Conservation (phyloP, 78 protist genomes). For the Acrasis kona region DNA sequence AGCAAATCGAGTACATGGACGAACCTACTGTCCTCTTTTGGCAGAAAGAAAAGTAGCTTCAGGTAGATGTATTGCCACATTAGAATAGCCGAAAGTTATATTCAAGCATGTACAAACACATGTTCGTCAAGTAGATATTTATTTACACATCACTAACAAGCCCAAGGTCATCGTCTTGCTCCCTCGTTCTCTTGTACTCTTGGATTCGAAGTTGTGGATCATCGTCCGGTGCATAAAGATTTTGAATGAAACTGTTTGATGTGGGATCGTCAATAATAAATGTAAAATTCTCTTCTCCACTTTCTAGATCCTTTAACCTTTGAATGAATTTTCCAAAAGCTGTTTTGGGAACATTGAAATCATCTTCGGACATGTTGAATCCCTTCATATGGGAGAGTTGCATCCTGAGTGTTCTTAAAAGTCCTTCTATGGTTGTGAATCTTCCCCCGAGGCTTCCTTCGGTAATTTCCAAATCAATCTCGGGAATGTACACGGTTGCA, state of each 20-base stretch:
- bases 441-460: constrained; percentile 82
- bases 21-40: too few relatives aligned
- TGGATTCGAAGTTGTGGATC: constrained; percentile 56
- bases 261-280: constrained; percentile 75
- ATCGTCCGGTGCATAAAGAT: constrained; percentile 55
- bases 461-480: constrained; percentile 10
- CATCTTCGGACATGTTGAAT: constrained; percentile 51
- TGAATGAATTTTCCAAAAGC: constrained; percentile 19
- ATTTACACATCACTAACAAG: too few relatives aligned
- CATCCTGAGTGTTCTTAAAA: constrained; percentile 19
- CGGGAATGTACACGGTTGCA: not conserved
- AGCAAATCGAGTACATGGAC: too few relatives aligned
- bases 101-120: too few relatives aligned
- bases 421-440: constrained; percentile 86
- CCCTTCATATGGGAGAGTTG: constrained; percentile 29
- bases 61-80: too few relatives aligned
- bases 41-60: too few relatives aligned
- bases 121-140: too few relatives aligned
- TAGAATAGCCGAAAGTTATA: too few relatives aligned
- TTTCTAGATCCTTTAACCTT: not conserved
- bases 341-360: not conserved
- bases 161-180: constrained; percentile 77
- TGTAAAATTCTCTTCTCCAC: constrained; percentile 35
- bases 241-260: constrained; percentile 49
- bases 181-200: constrained; percentile 66